phyloP scores from a whole-genome alignment of 1,284 basidiomycete genomes.

The Athelia psychrophila region DNA sequence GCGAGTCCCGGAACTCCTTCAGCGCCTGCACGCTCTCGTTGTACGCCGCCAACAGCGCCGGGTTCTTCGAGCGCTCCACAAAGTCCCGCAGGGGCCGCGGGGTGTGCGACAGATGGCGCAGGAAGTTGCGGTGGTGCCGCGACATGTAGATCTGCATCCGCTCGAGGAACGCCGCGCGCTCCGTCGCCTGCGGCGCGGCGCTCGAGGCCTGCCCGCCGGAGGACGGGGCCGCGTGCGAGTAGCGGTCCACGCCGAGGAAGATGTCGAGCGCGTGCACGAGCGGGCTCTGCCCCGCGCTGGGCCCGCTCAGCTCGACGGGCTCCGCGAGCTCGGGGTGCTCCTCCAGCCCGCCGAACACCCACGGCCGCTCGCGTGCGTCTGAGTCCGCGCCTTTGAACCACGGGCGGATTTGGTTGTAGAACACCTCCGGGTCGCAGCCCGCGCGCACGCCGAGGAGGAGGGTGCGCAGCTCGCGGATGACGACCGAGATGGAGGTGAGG shows the following conservation, averaged over 20 bases:
- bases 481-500: conserved; percentile 60
- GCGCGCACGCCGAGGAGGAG: conserved; percentile 67
- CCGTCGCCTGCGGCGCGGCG: conserved; percentile 10
- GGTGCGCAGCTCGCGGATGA: conserved; percentile 63
- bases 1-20: conserved; percentile 82
- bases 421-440: conserved; percentile 76
- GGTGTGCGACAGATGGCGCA: conserved; percentile 72
- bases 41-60: conserved; percentile 57
- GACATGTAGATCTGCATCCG: conserved; percentile 93
- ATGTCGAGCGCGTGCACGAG: conserved; percentile 88
- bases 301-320: conserved; percentile 75
- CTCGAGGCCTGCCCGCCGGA: conserved; percentile 24
- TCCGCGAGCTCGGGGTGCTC: conserved; percentile 29
- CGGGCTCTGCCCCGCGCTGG: conserved; percentile 89
- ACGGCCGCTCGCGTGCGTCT: conserved; percentile 54
- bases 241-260: conserved; percentile 84
- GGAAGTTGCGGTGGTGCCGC: conserved; percentile 84
- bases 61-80: conserved; percentile 9
- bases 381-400: conserved; percentile 92
- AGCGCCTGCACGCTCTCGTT: conserved; percentile 73
- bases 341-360: conserved; percentile 82
- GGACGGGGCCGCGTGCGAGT: conserved; percentile 33
- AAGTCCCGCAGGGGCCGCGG: conserved; percentile 52
- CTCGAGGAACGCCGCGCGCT: conserved; percentile 52
- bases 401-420: conserved; percentile 85